A percentile compares a stretch with the other conserved stretches of the same genome.
Conservation (phyloP, 2,329 filamentous ascomycete genomes). For the Ceratocystis destructans region DNA sequence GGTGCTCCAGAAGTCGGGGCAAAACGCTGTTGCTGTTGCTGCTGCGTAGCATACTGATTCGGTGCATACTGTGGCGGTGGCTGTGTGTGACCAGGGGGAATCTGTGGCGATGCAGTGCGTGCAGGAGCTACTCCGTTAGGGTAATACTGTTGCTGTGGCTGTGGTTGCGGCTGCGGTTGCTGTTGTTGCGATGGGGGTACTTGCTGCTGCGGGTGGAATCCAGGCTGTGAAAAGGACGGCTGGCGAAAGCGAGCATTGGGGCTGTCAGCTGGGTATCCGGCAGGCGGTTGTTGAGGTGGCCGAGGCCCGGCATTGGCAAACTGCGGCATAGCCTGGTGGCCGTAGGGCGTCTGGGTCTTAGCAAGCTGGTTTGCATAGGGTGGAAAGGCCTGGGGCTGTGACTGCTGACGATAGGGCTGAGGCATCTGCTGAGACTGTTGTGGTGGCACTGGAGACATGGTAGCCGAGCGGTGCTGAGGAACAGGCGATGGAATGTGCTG, state of each 20-base stretch:
- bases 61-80: background rate
- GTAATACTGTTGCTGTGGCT: slow-evolving; percentile 24
- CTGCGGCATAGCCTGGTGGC: slow-evolving; percentile 37
- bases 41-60: slow-evolving; percentile 4
- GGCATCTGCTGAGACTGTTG: slow-evolving; percentile 24
- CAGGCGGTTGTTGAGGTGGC: slow-evolving; percentile 7
- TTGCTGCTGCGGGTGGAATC: slow-evolving; percentile 26
- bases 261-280: slow-evolving; percentile 29
- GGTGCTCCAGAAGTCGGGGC: slow-evolving; percentile 5
- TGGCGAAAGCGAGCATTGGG: slow-evolving; percentile 32
- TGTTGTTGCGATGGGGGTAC: slow-evolving; percentile 13
- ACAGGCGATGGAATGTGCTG: slow-evolving; percentile 17
- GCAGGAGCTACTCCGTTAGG: slow-evolving; percentile 34
- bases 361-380: slow-evolving; percentile 40
- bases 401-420: slow-evolving; percentile 24
- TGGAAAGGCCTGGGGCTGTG: slow-evolving; percentile 25
- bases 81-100: slow-evolving; percentile 26
- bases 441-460: slow-evolving; percentile 24
- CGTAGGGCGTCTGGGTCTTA: slow-evolving; percentile 40
- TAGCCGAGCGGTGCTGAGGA: slow-evolving; percentile 22
- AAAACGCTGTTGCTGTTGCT: slow-evolving; percentile 14
- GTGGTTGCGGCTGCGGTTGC: slow-evolving; percentile 2
- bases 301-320: slow-evolving; percentile 26
- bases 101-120: slow-evolving; percentile 34
- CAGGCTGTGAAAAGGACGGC: slow-evolving; percentile 25